Base-by-base conservation (phyloP, 1,139 yeast species). In the Trichomonascaceae sp. region DNA sequence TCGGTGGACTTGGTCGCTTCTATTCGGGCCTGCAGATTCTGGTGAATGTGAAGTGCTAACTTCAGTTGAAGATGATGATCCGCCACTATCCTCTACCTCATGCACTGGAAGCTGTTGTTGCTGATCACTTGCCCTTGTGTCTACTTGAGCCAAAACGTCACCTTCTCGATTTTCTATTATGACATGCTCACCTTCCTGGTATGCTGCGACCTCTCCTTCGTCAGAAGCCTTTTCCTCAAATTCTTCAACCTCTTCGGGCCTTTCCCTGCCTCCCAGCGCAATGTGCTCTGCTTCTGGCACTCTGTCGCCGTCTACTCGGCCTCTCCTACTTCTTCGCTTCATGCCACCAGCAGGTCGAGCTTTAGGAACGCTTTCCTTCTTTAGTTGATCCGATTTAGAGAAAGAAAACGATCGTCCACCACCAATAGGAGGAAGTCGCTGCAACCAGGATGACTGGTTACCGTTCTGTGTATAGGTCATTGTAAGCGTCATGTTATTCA, bases 401-500 rank as follows among this genome's bases (percentile, higher is more conserved):
- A 90, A 78, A 0, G 96, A 88, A 62, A 87, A 83, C 0, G 95
- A 83, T 24, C 90, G 79, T 1, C 88, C 85, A 10, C 81, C 76
- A 56, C 79, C 80, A 69, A 88, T 74, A 45, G 85, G 80, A 45
- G 96, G 96, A 59, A 93, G 77, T 69, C 99, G 83, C 50, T 85
- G 80, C 75, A 91, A 81, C 99, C 99, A 93, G 20, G 83, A 77
- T 15, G 82, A 84, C 54, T 78, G 80, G 45, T 80, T 81, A 8
- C 86, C 86, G 51, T 81, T 81, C 3, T 87, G 81, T 20, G 96
- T 90, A 67, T 88, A 85, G 0, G 97, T 82, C 87, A 90, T 87
- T 2, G 97, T 88, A 62, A 93, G 83, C 5, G 96, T 89, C 85
- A 93, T 85, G 58, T 95, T 84, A 72, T 91, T 90, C 68, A 93